Evolutionary conservation across 768 basidiomycete species (phyloP), one percentile per base, ranked within the genome.

Genomic region (Tephrocybe sp.): DNA sequence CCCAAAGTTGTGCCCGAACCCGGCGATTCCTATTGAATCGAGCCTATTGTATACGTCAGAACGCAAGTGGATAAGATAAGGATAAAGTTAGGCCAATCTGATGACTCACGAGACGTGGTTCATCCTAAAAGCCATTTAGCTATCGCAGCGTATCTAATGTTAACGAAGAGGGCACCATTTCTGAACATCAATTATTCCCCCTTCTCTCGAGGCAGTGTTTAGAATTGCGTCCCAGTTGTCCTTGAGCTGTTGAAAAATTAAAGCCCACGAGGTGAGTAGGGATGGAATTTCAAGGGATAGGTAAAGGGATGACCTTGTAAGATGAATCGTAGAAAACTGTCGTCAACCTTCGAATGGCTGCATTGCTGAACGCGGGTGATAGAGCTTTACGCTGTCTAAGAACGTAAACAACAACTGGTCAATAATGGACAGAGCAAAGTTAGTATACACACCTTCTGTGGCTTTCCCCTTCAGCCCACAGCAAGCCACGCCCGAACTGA

Each of bases 1-100:
- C 12, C 74, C 73, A 53, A 85, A 85, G 57, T 82, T 68, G 56
- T 84, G 76, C 4, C 77, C 76, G 49, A 84, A 84, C 0, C 81
- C 80, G 5, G 79, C 80, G 30, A 83, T 77, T 13, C 83, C 80
- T 45, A 84, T 70, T 1, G 69, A 74, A 57, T 85, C 83, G 4
- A 84, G 66, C 10, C 80, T 82, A 39, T n/a, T 4, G 31, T 5
- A 16, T 36, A 26, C 22, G 2, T 36, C 23, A 31, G 4, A 38
- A n/a, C n/a, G n/a, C n/a, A n/a, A 8, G 26, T 26, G 6, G 3
- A 14, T n/a, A 22, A 8, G 22, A 14, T 30, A 3, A 16, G 10
- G 20, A 26, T 13, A 23, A 10, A 1, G 52, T n/a, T n/a, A n/a
- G n/a, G n/a, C n/a, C n/a, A n/a, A n/a, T n/a, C n/a, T n/a, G n/a